Evolutionary conservation across 345 rosid species (phyloP), one percentile per base, ranked within the genome.

Genomic region (Bruguiera gymnorhiza): DNA sequence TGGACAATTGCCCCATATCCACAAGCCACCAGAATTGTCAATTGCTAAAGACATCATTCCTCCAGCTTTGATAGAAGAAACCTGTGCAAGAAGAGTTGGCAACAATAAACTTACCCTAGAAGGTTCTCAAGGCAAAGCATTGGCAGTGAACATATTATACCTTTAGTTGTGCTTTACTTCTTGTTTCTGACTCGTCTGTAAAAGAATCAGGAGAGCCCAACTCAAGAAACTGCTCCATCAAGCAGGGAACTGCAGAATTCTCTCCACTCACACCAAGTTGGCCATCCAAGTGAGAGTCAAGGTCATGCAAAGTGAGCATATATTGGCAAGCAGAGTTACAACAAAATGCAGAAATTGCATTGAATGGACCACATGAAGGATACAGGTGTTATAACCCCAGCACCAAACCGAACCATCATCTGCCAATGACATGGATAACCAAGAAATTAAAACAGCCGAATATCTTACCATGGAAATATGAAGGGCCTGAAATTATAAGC

Each of bases 1-100:
- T 11, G 96, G 96, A 71, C 87, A 87, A 79, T 84, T 87, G 24
- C 98, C 98, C 97, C 96, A 93, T 79, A 93, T 86, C 98, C 98
- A 93, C 68, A 90, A 82, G 70, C 78, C 73, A 37, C 97, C 97
- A 3, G 67, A 78, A 70, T 80, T 82, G 72, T 93, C 98, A 71
- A 90, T 86, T n/a, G 97, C 98, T 21, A 89, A 73, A 10, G 97
- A 89, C 88, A 85, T 90, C 96, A 89, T 84, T 65, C 96, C 92
- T 46, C 98, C 97, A 36, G 93, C 98, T 79, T 85, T 83, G 71
- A 90, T 81, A 62, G 81, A 76, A 78, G 82, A 81, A 76, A 90
- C 71, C 98, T 93, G 79, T 93, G 80, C 39, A 20, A 63, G 30
- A 63, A 63, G 30, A 63, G 36, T 32, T 66, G 26, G 34, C 30